These are phyloP conservation scores for Akebia trifoliata DNA, from an alignment of 164 flowering plant genomes.

Conservation along the genomic window DNA sequence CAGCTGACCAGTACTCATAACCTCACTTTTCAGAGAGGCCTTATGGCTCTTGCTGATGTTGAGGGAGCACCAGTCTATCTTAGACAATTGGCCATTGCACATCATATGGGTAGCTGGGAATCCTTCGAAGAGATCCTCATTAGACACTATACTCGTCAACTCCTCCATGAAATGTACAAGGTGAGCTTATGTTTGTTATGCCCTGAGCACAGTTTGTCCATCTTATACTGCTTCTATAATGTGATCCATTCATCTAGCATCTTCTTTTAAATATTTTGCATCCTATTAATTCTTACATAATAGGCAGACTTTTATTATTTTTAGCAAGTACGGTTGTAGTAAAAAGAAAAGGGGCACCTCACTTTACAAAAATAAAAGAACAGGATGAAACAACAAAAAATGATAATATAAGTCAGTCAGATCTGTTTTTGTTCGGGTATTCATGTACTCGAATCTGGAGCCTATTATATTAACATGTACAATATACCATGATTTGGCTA, in stretches of 20 bases:
- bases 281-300: too few relatives aligned
- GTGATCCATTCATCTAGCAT: not conserved
- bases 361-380: too few relatives aligned
- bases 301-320: too few relatives aligned
- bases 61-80: conserved; percentile 88
- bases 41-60: conserved; percentile 92
- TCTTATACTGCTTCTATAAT: not conserved
- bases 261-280: too few relatives aligned
- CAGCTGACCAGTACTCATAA: conserved; percentile 4
- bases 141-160: conserved; percentile 74
- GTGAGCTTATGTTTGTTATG: conserved; percentile 27
- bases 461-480: too few relatives aligned
- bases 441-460: too few relatives aligned
- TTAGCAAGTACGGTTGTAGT: too few relatives aligned
- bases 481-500: too few relatives aligned
- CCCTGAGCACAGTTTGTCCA: not conserved
- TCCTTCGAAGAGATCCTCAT: conserved; percentile 71
- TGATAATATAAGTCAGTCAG: too few relatives aligned
- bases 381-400: too few relatives aligned
- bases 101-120: conserved; percentile 91
- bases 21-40: conserved; percentile 64
- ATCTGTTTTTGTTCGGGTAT: too few relatives aligned
- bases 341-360: too few relatives aligned
- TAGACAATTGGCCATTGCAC: conserved; percentile 54
- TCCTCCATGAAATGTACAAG: conserved; percentile 95